These are phyloP conservation scores for Furculomyces boomerangus DNA, from an alignment of 371 early-diverging fungal species.

Conservation along the genomic window DNA sequence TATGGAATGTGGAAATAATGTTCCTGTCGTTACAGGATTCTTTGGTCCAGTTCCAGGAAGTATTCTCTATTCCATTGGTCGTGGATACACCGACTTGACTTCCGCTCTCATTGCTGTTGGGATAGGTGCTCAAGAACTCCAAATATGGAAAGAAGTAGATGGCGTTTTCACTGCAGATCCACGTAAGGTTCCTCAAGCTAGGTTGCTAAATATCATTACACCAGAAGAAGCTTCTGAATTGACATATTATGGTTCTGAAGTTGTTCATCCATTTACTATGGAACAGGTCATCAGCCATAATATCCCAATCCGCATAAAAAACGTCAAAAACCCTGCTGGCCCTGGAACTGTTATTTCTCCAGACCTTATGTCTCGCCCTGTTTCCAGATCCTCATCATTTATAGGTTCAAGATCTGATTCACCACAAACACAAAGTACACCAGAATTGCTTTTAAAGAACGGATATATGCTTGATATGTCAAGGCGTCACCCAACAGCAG, in stretches of 20 bases:
- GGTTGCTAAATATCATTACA: slow-evolving; percentile 71
- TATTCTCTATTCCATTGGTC: slow-evolving; percentile 76
- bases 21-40: slow-evolving; percentile 84
- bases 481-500: slow-evolving; percentile 75
- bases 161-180: slow-evolving; percentile 98
- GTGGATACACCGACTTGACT: slow-evolving; percentile 95
- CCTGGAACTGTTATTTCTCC: slow-evolving; percentile 90
- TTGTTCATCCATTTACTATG: slow-evolving; percentile 98
- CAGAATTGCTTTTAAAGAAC: slow-evolving; percentile 46
- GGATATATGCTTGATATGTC: slow-evolving; percentile 50
- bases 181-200: slow-evolving; percentile 76
- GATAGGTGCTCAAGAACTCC: slow-evolving; percentile 66
- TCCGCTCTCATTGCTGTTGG: slow-evolving; percentile 91
- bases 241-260: slow-evolving; percentile 94
- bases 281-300: slow-evolving; percentile 87
- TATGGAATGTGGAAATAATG: slow-evolving; percentile 38
- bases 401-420: not conserved
- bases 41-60: slow-evolving; percentile 92
- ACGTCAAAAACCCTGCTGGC: slow-evolving; percentile 84
- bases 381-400: slow-evolving; percentile 7
- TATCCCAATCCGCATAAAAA: slow-evolving; percentile 95
- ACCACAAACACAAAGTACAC: slow-evolving; percentile 33
- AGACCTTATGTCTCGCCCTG: slow-evolving; percentile 17
- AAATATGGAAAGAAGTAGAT: slow-evolving; percentile 98
- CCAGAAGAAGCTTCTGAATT: slow-evolving; percentile 97